Percentiles rank a stretch among this genome's conserved stretches.
Conservation (phyloP, 306 rosid genomes). For the Lathyrus sativus region DNA sequence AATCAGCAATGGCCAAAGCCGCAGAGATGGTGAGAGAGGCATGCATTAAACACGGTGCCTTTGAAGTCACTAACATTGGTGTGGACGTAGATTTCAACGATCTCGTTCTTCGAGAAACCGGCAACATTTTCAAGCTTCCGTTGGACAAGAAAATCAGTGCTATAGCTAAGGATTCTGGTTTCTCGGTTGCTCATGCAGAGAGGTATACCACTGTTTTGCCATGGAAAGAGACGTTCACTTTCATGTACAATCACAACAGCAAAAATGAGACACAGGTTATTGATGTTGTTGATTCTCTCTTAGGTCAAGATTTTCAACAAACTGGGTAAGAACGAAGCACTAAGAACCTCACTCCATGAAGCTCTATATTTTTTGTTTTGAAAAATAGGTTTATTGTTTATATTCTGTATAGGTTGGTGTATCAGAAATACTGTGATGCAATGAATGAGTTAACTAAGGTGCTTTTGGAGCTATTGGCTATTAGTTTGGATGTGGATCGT, state of each 20-base stretch:
- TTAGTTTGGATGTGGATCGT: slow-evolving; percentile 59
- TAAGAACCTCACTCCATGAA: neutral
- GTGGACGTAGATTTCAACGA: slow-evolving; percentile 42
- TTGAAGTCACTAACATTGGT: slow-evolving; percentile 70
- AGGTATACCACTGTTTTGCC: slow-evolving; percentile 58
- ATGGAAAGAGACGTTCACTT: slow-evolving; percentile 67
- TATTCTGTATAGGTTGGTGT: slow-evolving; percentile 39
- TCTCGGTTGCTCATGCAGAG: slow-evolving; percentile 68
- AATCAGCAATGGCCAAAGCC: slow-evolving; percentile 37
- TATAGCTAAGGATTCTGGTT: slow-evolving; percentile 43
- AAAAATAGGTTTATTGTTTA: neutral
- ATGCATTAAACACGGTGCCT: slow-evolving; percentile 63
- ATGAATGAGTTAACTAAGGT: slow-evolving; percentile 44
- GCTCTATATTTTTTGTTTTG: neutral
- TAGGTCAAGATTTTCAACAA: slow-evolving; percentile 46
- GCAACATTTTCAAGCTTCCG: slow-evolving; percentile 55
- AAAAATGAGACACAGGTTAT: slow-evolving; percentile 31
- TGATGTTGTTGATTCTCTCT: slow-evolving; percentile 45
- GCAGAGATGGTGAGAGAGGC: slow-evolving; percentile 51
- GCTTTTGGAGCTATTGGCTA: slow-evolving; percentile 61
- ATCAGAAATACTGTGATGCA: slow-evolving; percentile 61
- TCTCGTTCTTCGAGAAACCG: slow-evolving; percentile 44
- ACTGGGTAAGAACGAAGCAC: slow-evolving; percentile 47
- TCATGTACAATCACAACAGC: slow-evolving; percentile 17
- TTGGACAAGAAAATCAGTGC: slow-evolving; percentile 42